Base-by-base conservation (phyloP, 179 eudicot species). In the Beta corolliflora region DNA sequence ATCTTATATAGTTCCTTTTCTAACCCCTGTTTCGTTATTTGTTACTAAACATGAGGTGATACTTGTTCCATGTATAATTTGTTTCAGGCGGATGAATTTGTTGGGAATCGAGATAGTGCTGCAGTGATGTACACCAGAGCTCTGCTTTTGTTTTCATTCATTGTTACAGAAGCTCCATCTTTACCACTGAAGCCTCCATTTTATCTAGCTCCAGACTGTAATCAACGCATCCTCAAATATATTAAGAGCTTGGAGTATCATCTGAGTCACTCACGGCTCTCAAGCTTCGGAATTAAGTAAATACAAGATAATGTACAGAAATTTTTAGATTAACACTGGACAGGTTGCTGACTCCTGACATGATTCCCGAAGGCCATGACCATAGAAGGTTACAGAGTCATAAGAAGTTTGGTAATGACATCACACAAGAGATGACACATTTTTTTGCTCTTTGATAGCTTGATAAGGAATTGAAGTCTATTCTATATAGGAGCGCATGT, bases 101-200 rank as follows among this genome's bases (percentile, higher is more conserved):
- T 89, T 66, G 90, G 81, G 55, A 83, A 81, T 69, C 75, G 25
- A 66, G 86, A 81, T 14, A 84, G 79, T 56, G 92, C 92, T 23
- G 79, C 85, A 71, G 48, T 70, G 71, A 36, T 77, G 74, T 89
- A 84, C 87, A 74, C 90, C 11, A 86, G 81, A 88, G 90, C 90
- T 71, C 75, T 86, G 78, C 58, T 77, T n/a, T 61, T 88, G 81
- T 55, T 89, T 25, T 84, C 88, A 2, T 89, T 89, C 80, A 82
- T 89, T 44, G 81, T 83, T 23, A 58, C 73, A 36, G 92, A 88
- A 83, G 92, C 92, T 75, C 81, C 89, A 5, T 73, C 79, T 11
- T 77, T 89, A 76, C 83, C 88, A 4, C 83, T 88, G 52, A 84
- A 80, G 44, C 92, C 90, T 14, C 90, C 88, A 45, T 88, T 86